Base-by-base conservation (phyloP, 805 yeast genomes). In the Sungouiella blattae region DNA sequence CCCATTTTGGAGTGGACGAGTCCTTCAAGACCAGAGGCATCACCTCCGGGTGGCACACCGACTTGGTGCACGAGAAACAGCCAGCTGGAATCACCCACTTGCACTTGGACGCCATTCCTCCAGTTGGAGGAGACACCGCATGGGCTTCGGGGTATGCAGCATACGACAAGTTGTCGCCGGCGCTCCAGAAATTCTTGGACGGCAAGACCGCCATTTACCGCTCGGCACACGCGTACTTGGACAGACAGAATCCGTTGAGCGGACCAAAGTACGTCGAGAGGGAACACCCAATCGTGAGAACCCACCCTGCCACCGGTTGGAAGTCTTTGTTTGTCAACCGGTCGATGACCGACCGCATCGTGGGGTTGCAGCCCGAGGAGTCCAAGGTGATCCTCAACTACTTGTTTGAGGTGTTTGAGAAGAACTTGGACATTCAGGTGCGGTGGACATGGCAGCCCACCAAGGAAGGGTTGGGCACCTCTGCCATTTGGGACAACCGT, bases 271-370 rank as follows among this genome's bases (percentile, higher is more conserved):
- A 65, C 35, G 61, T 77, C 36, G 78, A 69, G 44, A 68, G 80
- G 54, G 73, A 68, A 39, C 85, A 79, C 55, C 83, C 83, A 3
- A 44, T 79, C 17, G 70, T 79, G 23, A 70, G 83, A 59, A 75
- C 82, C 26, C 80, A 80, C 46, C 84, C 85, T 7, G 80, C 71
- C 11, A 78, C 83, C 18, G 82, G 82, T 28, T 68, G 77, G 75
- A 79, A 78, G 55, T 60, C 78, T 1, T 57, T 78, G 43, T 78
- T 62, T 40, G 75, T 77, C 28, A 76, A 77, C 56, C 65, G 77
- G 31, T 58, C 64, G 14, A 66, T 67, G 68, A 76, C 80, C 11
- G 60, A 51, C 28, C 62, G 75, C 40, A 77, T 77, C 38, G 67
- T 69, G 6, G 83, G 80, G 0, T 61, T 77, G 35, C 68, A 71